Evolutionary conservation across 257 asterid species (phyloP), one percentile per base, ranked within the genome.

Genomic region (Coffea canephora): DNA sequence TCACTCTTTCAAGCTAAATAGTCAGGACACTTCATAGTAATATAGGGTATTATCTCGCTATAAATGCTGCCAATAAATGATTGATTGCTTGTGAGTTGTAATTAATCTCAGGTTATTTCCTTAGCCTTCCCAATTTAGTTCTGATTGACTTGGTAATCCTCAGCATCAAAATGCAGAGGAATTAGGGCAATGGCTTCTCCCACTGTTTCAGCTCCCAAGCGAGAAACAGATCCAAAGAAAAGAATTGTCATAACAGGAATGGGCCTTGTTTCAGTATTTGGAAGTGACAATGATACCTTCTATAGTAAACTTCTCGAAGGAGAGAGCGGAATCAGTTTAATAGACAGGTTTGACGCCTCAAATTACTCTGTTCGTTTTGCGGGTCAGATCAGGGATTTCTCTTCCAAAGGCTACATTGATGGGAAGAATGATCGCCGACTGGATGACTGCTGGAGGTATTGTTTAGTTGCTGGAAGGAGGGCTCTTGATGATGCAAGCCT

Each of bases 221-320:
- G 91, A 78, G 92, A 88, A 69, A 86, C 49, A 0, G 88, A 88
- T 72, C 92, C 89, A 11, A 89, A 87, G 85, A 89, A 87, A 77
- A 78, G 90, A 78, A 14, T 87, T 31, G 90, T 89, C 36, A 89
- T 89, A 55, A 89, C 92, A 1, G 89, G 92, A 59, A 87, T 87
- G 90, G 89, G 92, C 4, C 86, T 90, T 25, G 91, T 89, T 72
- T 90, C 94, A 1, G 94, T 90, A 43, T 90, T 88, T 69, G 92
- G 94, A 50, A 85, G 54, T 43, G 92, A 89, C 6, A 7, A 83
- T 0, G 91, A 89, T 48, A 62, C 77, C 11, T 90, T 76, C 80
- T 90, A 87, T 72, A 46, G 82, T 45, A 86, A 86, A 25, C 84
- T 87, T 46, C 87, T 90, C 0, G 85, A 84, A 69, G 94, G 94